Evolutionary conservation across 2,329 filamentous ascomycete species (phyloP), one percentile per base, ranked within the genome.

Genomic region (Arthrobotrys musiformis): DNA sequence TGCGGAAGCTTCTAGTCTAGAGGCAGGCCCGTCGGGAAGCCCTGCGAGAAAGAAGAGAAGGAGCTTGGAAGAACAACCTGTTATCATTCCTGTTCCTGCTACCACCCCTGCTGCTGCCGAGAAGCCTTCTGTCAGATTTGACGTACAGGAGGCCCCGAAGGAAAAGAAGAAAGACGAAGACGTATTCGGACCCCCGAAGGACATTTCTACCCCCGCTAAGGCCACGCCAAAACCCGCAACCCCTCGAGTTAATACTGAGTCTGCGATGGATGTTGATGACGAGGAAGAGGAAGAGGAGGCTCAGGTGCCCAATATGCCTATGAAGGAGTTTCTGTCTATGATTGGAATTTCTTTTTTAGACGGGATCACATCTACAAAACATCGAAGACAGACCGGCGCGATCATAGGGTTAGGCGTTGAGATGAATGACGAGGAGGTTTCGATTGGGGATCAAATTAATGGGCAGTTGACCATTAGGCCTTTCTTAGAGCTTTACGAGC

Each of bases 331-430:
- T 84, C 85, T 99, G 50, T 93, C 96, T 79, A 90, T 97, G 89
- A 97, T 94, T 1, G 96, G 93, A 74, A 97, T 99, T 81, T 92
- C 94, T 66, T 99, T 99, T 85, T 97, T 99, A 92, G 95, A 99
- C 33, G 79, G 79, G 82, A 86, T 99, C 60, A 97, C 91, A n/a
- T 97, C 94, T 0, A 97, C 94, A 0, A 98, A 98, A 83, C 88
- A 94, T 79, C 89, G 95, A 68, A 92, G 73, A 22, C 78, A 24
- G 79, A 82, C 56, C 82, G 81, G 72, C 3, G 69, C 48, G 61
- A 63, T 61, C 37, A 61, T 37, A 79, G 72, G 48, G 79, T 73
- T 69, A 79, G 66, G 79, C 4, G 78, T 78, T 52, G 83, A 83
- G 17, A 81, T 84, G 9, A 81, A 83, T 33, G 83, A 84, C 84